Percentiles rank a stretch among this genome's conserved stretches.
Conservation (phyloP, 2,329 filamentous ascomycete species). For the Scedosporium apiospermum region DNA sequence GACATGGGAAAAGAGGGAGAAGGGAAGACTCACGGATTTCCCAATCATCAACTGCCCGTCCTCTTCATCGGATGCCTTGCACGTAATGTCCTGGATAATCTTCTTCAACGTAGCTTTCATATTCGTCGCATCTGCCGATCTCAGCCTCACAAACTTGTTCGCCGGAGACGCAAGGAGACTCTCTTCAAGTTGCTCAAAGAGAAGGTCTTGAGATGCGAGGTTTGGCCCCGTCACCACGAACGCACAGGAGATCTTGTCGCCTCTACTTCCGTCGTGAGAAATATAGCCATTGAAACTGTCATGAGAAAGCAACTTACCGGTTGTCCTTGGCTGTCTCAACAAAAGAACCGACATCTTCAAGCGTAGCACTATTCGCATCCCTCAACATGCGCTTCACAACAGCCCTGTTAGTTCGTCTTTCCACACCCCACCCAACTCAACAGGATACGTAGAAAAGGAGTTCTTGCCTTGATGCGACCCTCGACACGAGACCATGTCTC, state of each 20-base stretch:
- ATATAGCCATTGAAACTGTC: neutral
- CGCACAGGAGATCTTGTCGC: conserved; percentile 52
- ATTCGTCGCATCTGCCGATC: conserved; percentile 63
- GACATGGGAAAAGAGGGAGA: neutral
- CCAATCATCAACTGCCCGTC: conserved; percentile 35
- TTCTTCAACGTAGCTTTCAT: conserved; percentile 64
- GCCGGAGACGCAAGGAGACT: conserved; percentile 34
- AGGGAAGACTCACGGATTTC: conserved; percentile 33
- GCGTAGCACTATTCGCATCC: conserved; percentile 50
- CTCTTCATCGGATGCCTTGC: conserved; percentile 35
- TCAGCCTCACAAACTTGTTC: conserved; percentile 55
- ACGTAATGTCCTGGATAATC: conserved; percentile 58
- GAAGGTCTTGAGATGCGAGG: conserved; percentile 62
- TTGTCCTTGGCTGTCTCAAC: conserved; percentile 28
- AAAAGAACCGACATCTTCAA: conserved; percentile 49
- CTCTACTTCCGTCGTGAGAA: conserved; percentile 14
- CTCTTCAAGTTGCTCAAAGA: conserved; percentile 62
- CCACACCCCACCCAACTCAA: conserved; percentile 12
- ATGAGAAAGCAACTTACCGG: conserved; percentile 17
- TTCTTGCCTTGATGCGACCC: conserved; percentile 43
- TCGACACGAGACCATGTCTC: conserved; percentile 57
- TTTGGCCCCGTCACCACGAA: conserved; percentile 73
- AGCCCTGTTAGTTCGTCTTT: neutral
- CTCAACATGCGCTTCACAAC: conserved; percentile 40
- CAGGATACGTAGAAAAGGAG: conserved; percentile 19